Evolutionary conservation across 2,329 filamentous ascomycete species (phyloP), one percentile per base, ranked within the genome.

Genomic region (Alternaria ventricosa): DNA sequence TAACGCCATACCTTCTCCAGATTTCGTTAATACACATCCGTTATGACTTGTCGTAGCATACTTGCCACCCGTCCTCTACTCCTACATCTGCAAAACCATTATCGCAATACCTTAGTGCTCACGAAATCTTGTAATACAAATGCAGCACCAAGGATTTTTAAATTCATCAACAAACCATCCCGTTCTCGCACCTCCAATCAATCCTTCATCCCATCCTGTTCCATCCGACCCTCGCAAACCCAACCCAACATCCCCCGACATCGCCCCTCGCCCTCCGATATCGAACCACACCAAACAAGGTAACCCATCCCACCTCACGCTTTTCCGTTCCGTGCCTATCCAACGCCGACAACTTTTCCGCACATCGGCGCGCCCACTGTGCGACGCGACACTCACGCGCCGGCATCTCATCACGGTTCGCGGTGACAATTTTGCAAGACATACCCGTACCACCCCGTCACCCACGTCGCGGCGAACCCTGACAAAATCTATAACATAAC

Each of bases 261-360:
- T 47, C 45, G 47, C 57, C 18, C 44, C 30, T 47, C 45, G 47
- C 57, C 18, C 44, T 43, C 53, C 51, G 53, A 61, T 43, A 51
- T 44, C 58, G 49, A 54, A 55, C 15, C n/a, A 9, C 30, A 43
- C 61, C 55, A 55, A 51, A 30, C 28, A 6, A 9, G 22, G 36
- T 18, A 55, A 43, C 20, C 23, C 25, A 25, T 45, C 50, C 36
- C 47, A 25, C 27, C 27, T 28, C 9, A 22, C n/a, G 15, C 49
- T 36, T 51, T 51, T 51, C 57, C 49, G 41, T 20, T 1, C 33
- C 33, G 33, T 41, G 33, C 33, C 33, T 41, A 41, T 41, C 33
- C 33, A 41, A 1, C n/a, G 22, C 53, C 36, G 11, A 9, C 45
- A 11, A 2, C 36, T 51, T 51, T 51, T 51, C 49, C 49, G 47